Evolutionary conservation across 441 rosid genomes (phyloP), one percentile per base, ranked within the genome.

Genomic region (Theobroma grandiflorum): DNA sequence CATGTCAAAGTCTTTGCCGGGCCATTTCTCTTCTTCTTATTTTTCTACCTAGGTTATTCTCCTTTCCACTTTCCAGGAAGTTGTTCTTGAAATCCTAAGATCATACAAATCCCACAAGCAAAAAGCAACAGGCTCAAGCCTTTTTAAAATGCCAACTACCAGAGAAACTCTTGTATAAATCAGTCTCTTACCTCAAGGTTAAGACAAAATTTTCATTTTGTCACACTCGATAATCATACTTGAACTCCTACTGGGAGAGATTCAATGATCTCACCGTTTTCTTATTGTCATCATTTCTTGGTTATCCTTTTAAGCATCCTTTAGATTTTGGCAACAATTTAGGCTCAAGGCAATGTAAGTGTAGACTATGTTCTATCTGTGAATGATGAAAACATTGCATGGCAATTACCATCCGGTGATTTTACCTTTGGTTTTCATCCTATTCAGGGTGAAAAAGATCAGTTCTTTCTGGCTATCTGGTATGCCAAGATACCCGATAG

Each of bases 361-460:
- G 18, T 15, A 52, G 84, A 79, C 3, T 0, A 12, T 2, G 64
- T 37, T 4, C 49, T 84, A 26, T n/a, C 42, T 6, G 77, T 82
- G 14, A 58, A 55, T 18, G 66, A 49, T 47, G 43, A 47, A n/a
- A 20, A 40, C 57, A 45, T 7, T 33, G 42, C 81, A 6, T 81
- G 84, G 84, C 40, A 16, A 16, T 84, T 84, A 4, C 81, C 80
- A n/a, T 78, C 82, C 1, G 64, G 77, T 40, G 81, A 84, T 1
- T 84, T 84, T 15, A 81, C 87, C 22, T 84, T 84, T 18, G 87
- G 87, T 33, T 84, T 84, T 47, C 72, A 12, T 12, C 78, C 63
- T 31, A 64, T 16, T n/a, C 75, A 43, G 26, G 38, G 64, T 0
- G 33, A 42, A 7, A 6, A 69, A 1, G 67, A 76, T 3, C 18